Evolutionary conservation across 495 filamentous ascomycete species (phyloP).

Genomic region (Melanomma pulvis-pyrius): DNA sequence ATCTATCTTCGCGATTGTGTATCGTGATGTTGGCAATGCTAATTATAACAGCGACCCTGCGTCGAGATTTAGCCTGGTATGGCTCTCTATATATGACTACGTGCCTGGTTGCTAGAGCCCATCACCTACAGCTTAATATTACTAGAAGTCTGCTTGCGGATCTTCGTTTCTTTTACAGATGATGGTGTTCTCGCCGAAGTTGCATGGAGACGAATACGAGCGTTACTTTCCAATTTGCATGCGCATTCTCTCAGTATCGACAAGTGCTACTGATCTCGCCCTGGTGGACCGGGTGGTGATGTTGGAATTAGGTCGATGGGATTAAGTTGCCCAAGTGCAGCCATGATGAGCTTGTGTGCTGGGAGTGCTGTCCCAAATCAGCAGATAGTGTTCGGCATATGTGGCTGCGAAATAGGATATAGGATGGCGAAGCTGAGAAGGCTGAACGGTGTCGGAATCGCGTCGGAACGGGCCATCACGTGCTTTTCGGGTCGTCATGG

Average conservation of each 20-base stretch:
- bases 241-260: neutral
- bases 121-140: too few species aligned
- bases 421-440: neutral
- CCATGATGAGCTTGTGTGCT: too few species aligned
- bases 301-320: too few species aligned
- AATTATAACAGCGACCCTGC: neutral
- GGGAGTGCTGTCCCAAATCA: too few species aligned
- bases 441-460: neutral
- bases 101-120: neutral
- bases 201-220: neutral
- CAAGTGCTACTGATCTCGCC: too few species aligned
- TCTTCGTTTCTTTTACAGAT: too few species aligned
- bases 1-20: neutral
- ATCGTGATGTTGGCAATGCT: neutral
- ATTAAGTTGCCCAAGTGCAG: too few species aligned
- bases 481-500: slow-evolving; percentile 17
- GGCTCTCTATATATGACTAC: neutral
- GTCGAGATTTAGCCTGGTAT: neutral
- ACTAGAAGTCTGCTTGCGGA: too few species aligned
- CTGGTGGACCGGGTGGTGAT: too few species aligned
- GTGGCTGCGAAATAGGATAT: too few species aligned
- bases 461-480: slow-evolving; percentile 8
- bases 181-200: neutral
- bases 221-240: too few species aligned
- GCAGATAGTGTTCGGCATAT: too few species aligned